A percentile compares a stretch with the other conserved stretches of the same genome.
Conservation (phyloP, 1,139 yeast species). For the Geotrichum klebahnii region DNA sequence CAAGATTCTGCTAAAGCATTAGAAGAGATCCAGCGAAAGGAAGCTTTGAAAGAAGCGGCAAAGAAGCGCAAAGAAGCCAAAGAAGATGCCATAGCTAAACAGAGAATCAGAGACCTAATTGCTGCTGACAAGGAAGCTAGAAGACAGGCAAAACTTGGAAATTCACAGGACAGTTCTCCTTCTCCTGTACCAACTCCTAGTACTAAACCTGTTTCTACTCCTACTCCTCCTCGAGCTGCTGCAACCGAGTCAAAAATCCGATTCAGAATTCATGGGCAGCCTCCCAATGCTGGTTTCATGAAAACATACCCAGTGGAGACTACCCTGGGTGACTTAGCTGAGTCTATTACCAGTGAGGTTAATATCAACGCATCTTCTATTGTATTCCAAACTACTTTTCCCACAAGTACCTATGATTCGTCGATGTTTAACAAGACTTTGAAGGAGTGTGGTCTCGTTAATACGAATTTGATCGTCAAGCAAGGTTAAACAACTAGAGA, state of each 20-base stretch:
- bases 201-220: conserved; percentile 23
- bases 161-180: conserved; percentile 4
- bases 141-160: conserved; percentile 26
- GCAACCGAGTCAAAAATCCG: conserved; percentile 37
- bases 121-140: conserved; percentile 41
- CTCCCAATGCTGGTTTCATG: conserved; percentile 27
- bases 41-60: conserved; percentile 38
- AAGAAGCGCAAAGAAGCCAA: conserved; percentile 34
- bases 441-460: conserved; percentile 35
- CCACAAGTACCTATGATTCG: conserved; percentile 30
- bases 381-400: conserved; percentile 37
- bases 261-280: conserved; percentile 33
- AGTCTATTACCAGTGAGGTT: conserved; percentile 28
- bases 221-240: conserved; percentile 25
- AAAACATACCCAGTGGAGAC: conserved; percentile 34
- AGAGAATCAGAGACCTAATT: conserved; percentile 37
- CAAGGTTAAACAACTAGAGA: background rate
- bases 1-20: conserved; percentile 33
- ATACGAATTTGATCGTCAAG: conserved; percentile 29
- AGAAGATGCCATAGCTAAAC: conserved; percentile 39
- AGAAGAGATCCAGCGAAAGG: conserved; percentile 38
- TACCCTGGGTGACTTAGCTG: conserved; percentile 37
- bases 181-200: conserved; percentile 19
- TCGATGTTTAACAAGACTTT: conserved; percentile 32
- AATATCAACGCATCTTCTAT: conserved; percentile 22